Evolutionary conservation across 208 protist species (phyloP), one percentile per base, ranked within the genome.

Genomic region (Trypanosoma mega): DNA sequence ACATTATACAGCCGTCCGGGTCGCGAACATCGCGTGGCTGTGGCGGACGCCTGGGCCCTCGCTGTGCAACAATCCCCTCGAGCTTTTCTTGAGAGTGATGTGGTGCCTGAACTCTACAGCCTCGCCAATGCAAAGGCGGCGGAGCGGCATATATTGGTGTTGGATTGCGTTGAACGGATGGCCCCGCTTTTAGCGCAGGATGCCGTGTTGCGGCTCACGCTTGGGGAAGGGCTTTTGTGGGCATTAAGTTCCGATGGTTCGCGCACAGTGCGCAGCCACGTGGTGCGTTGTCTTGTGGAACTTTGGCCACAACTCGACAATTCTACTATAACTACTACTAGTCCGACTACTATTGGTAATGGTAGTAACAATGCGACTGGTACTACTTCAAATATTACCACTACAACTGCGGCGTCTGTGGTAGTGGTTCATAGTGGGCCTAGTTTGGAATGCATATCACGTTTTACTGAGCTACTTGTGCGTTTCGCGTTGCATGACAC

Each of bases 221-320:
- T 88, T 12, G 78, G 64, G 26, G 78, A 88, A 45, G 85, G 81
- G 0, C 43, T 92, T 18, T 53, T 92, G 51, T 61, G 66, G 0
- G 78, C 75, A 27, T 65, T 92, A n/a, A 80, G 78, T 51, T 78
- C 85, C 59, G 85, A 92, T 57, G 76, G 81, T 12, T 65, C 78
- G 0, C 52, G 68, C 0, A 72, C 68, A 3, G 85, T 92, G 21
- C 80, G 81, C 11, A 67, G 59, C 30, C 75, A 85, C 60, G 45
- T 92, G 49, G 76, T 83, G 7, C 54, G 59, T 14, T 85, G 78
- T 31, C 37, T 92, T 14, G 60, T 66, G 14, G 62, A 70, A 14
- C 41, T 88, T 30, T 92, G 85, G 81, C 48, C 48, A 34, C 43
- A 45, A n/a, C n/a, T n/a, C n/a, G n/a, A n/a, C n/a, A n/a, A n/a